phyloP scores from a whole-genome alignment of 169 alveolate species.

The Cryptosporidium viatorum region DNA sequence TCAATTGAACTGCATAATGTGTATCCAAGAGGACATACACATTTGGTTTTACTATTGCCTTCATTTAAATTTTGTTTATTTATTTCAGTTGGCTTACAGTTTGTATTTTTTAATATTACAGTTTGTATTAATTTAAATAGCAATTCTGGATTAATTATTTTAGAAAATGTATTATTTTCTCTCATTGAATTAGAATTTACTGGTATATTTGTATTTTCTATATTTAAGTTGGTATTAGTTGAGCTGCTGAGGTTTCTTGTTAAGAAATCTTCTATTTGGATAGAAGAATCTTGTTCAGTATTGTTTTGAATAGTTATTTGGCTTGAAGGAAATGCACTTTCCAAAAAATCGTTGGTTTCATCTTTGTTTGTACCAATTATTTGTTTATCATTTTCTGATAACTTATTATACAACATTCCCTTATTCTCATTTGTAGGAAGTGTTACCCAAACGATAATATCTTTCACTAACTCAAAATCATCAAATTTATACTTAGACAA shows the following conservation, averaged over 20 bases:
- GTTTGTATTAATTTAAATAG: not conserved
- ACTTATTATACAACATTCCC: not conserved
- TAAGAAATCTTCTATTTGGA: not conserved
- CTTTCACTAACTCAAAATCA: not conserved
- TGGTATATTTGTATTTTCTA: not conserved
- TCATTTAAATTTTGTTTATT: not conserved
- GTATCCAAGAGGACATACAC: conserved; percentile 35
- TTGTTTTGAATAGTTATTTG: not conserved
- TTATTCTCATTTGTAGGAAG: not conserved
- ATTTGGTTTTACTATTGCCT: not conserved
- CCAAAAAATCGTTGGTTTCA: not conserved
- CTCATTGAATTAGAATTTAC: not conserved
- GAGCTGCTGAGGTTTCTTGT: not conserved
- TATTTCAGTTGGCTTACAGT: conserved; percentile 17
- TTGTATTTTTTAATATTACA: not conserved
- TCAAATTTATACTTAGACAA: conserved; percentile 2
- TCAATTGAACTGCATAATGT: conserved; percentile 37
- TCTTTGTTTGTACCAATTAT: conserved; percentile 10
- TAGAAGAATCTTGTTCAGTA: not conserved
- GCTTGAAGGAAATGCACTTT: not conserved
- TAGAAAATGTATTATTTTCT: not conserved
- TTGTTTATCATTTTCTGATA: not conserved
- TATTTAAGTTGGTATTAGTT: not conserved
- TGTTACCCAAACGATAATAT: not conserved
- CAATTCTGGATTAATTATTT: conserved; percentile 4